Conservation (phyloP, 805 yeast species). For the Zygosaccharomyces siamensis region DNA sequence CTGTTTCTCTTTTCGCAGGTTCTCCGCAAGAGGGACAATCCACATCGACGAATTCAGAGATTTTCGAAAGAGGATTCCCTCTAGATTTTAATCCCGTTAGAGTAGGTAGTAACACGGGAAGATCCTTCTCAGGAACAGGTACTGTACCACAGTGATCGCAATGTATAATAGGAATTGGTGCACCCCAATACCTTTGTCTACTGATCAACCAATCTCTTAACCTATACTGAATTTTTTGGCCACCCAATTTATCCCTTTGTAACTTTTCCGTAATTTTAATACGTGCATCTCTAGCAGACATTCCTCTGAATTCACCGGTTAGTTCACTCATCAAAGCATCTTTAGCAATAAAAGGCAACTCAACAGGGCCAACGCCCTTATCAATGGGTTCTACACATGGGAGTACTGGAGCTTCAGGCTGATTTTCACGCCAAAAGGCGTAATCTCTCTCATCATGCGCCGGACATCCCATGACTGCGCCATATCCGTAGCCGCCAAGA, state of each 20-base stretch:
- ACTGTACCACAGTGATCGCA: constrained; percentile 84
- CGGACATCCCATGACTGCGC: constrained; percentile 98
- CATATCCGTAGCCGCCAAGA: constrained; percentile 73
- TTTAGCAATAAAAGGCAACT: constrained; percentile 38
- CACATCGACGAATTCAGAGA: constrained; percentile 64
- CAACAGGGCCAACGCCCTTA: constrained; percentile 7
- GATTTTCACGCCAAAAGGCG: constrained; percentile 70
- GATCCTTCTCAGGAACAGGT: constrained; percentile 81
- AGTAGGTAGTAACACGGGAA: constrained; percentile 78
- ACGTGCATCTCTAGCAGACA: constrained; percentile 49
- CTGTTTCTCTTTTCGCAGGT: constrained; percentile 82
- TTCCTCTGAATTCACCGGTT: constrained; percentile 49
- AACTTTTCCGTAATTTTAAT: constrained; percentile 42
- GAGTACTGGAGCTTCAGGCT: constrained; percentile 41
- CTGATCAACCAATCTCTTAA: constrained; percentile 93
- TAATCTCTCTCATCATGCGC: constrained; percentile 85
- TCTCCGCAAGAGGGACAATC: constrained; percentile 76
- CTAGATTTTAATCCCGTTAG: constrained; percentile 46
- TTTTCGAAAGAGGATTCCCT: constrained; percentile 63
- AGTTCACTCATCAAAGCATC: constrained; percentile 47
- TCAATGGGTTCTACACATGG: constrained; percentile 46
- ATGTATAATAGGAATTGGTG: constrained; percentile 93
- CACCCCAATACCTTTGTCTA: constrained; percentile 97
- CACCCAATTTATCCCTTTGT: constrained; percentile 41
- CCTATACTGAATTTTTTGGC: constrained; percentile 48